A percentile compares a stretch with the other conserved stretches of the same genome.
Conservation (phyloP, 2,329 filamentous ascomycete genomes). For the Pyricularia grisea region DNA sequence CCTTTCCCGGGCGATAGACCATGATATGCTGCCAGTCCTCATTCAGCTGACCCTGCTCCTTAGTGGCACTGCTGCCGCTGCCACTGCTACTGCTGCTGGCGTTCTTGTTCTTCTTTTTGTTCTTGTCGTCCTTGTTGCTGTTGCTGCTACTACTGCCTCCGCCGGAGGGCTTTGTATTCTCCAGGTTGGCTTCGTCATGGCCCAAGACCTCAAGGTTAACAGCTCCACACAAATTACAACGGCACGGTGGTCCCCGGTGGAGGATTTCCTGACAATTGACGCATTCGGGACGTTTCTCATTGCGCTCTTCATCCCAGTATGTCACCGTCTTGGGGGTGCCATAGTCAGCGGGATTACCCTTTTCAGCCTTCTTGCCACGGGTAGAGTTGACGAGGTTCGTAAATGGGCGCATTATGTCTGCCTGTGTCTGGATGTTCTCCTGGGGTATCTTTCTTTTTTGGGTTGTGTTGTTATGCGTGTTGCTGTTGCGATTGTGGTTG, state of each 20-base stretch:
- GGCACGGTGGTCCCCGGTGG: background rate
- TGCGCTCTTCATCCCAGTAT: constrained; percentile 3
- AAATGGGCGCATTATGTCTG: background rate
- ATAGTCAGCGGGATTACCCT: background rate
- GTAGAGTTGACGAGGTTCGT: background rate
- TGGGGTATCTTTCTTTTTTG: background rate
- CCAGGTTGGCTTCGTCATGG: background rate
- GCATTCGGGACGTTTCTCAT: background rate
- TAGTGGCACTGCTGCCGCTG: too few relatives aligned
- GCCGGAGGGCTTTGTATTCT: background rate
- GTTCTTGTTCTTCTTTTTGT: background rate
- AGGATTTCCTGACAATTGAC: constrained; percentile 1
- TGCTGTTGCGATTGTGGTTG: background rate
- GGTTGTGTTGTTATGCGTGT: background rate
- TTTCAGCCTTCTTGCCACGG: background rate
- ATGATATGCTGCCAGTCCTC: background rate
- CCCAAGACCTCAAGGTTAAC: background rate
- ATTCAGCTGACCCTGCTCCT: background rate
- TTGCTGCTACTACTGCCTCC: background rate
- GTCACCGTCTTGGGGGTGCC: background rate
- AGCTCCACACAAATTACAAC: background rate
- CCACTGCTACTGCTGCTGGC: background rate
- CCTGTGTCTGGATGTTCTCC: background rate
- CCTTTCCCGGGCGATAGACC: background rate
- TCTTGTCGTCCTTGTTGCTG: background rate